Percentiles rank a stretch among this genome's conserved stretches.
Evolutionary conservation across 2,329 filamentous ascomycete genomes (phyloP).

Genomic region (Zelopaecilomyces penicillatus): DNA sequence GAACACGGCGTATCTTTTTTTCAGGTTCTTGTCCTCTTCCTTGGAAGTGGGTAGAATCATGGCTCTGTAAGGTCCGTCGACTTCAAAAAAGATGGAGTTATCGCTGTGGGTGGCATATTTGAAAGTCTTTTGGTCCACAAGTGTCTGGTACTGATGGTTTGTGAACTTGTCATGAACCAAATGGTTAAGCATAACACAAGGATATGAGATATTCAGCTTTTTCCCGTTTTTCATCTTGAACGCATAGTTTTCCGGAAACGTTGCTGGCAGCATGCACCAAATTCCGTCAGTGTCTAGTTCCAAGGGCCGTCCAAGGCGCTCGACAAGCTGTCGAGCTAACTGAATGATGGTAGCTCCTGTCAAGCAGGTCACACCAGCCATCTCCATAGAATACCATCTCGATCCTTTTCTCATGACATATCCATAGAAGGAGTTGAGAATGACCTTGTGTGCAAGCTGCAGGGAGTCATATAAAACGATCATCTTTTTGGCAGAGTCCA

Average conservation of each 20-base stretch:
- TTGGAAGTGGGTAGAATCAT: constrained; percentile 98
- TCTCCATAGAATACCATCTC: constrained; percentile 98
- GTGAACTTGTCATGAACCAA: constrained; percentile 91
- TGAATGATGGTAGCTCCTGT: constrained; percentile 97
- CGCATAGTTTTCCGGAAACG: constrained; percentile 90
- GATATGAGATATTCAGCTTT: constrained; percentile 93
- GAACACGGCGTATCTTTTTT: constrained; percentile 98
- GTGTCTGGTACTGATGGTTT: constrained; percentile 92
- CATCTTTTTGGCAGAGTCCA: constrained; percentile 98
- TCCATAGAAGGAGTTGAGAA: constrained; percentile 97
- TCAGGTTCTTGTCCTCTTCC: constrained; percentile 98
- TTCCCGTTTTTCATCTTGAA: constrained; percentile 95
- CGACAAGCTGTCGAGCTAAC: constrained; percentile 85
- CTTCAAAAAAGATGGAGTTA: constrained; percentile 99
- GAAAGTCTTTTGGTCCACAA: constrained; percentile 70
- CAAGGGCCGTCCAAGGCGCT: constrained; percentile 82
- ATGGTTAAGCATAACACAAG: constrained; percentile 98
- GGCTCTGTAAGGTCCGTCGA: constrained; percentile 93
- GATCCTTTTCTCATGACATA: constrained; percentile 99
- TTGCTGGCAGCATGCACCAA: constrained; percentile 96
- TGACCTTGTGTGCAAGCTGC: constrained; percentile 96
- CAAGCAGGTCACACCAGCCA: constrained; percentile 96
- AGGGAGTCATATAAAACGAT: constrained; percentile 91
- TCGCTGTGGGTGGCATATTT: constrained; percentile 96
- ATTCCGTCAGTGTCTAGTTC: constrained; percentile 98